Base-by-base conservation (phyloP, 352 stramenopile genomes). In the Aphanomyces cochlioides region DNA sequence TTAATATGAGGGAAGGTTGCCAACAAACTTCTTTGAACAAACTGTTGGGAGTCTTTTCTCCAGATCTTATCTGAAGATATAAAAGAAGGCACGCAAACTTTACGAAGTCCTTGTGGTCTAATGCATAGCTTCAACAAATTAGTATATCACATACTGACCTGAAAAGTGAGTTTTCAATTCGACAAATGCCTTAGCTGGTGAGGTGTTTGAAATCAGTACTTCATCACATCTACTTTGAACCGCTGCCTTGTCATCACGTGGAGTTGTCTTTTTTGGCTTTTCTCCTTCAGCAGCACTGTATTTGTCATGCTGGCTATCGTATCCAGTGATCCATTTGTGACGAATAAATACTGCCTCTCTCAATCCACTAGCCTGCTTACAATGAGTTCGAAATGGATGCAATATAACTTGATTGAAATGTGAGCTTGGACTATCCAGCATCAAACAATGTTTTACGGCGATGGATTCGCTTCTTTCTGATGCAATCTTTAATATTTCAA, bases 101-200 rank as follows among this genome's bases (percentile, higher is more conserved):
- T n/a, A 70, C 19, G 39, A 41, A 70, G 4, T 58, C 39, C 7
- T 50, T 45, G 47, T 70, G 64, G 19, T 58, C 43, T 40, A 64
- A 19, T 36, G 17, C 8, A 58, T 13, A 37, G 21, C 17, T 58
- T 17, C 13, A 58, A 10, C 19, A 17, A 58, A 36, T 36, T 36
- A 21, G 50, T 36, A 58, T 10, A 19, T 2, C 8, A 1, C 36
- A 37, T 61, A 40, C 7, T 13, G 39, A 61, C 54, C n/a, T 7
- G 54, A 4, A 47, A 70, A 70, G 38, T 54, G 28, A 12, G 64
- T 28, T 38, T 50, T 47, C 39, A 70, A 39, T 5, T 70, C 64
- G 1, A 28, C 15, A 3, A 45, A 17, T 8, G 64, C 64, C 48
- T 61, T 37, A n/a, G 6, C 34, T 61, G 48, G 7, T 39, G 19